phyloP scores from a whole-genome alignment of 2,329 filamentous ascomycete genomes.

The Penicillium sp. region DNA sequence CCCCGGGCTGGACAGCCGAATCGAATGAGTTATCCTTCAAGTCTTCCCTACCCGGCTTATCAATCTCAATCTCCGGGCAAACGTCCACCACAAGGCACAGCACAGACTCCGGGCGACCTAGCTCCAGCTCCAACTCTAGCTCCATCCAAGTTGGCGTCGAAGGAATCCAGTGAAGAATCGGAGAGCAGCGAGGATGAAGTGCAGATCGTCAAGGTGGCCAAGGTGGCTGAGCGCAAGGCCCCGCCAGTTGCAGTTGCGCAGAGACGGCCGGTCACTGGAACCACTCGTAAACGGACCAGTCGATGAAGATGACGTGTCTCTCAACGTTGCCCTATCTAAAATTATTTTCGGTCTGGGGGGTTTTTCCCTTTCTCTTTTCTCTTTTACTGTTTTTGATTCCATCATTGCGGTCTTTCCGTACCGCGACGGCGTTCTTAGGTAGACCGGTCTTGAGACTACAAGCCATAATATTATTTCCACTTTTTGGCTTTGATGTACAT shows the following conservation, averaged over 20 bases:
- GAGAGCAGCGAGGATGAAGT: slow-evolving; percentile 33
- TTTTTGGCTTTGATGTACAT: neutral
- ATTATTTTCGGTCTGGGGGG: neutral
- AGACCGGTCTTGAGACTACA: neutral
- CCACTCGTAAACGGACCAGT: slow-evolving; percentile 26
- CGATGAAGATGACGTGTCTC: slow-evolving; percentile 18
- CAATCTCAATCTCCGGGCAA: slow-evolving; percentile 21
- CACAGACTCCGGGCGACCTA: slow-evolving; percentile 4
- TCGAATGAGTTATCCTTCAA: slow-evolving; percentile 20
- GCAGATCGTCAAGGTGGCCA: slow-evolving; percentile 26
- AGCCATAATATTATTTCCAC: neutral
- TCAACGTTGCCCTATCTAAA: neutral
- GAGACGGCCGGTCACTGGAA: slow-evolving; percentile 18
- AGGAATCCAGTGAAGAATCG: slow-evolving; percentile 19
- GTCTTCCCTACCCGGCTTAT: slow-evolving; percentile 23
- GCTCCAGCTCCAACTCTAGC: neutral
- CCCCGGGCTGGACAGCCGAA: slow-evolving; percentile 29
- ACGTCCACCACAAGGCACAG: slow-evolving; percentile 15
- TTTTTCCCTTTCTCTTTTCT: neutral
- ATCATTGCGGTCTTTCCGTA: neutral
- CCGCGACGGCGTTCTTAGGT: slow-evolving; percentile 3
- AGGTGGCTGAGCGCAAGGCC: slow-evolving; percentile 28
- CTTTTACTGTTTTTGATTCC: slow-evolving; percentile 1
- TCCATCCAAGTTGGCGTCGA: slow-evolving; percentile 16
- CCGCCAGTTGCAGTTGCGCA: slow-evolving; percentile 18